Evolutionary conservation across 768 basidiomycete genomes (phyloP).

Genomic region (Collybiopsis confluens): DNA sequence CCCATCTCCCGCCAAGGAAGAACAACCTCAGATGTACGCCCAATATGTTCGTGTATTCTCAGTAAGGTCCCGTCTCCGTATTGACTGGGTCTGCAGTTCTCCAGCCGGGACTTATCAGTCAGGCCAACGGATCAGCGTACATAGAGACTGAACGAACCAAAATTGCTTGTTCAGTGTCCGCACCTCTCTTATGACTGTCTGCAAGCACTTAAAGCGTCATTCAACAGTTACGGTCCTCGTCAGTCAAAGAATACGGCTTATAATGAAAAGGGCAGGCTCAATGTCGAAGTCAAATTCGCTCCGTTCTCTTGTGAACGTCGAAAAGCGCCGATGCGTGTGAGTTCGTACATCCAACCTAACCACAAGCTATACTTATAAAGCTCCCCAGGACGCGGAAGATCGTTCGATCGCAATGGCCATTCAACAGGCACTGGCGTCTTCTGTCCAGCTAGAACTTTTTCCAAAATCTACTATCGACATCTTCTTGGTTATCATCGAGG

Average conservation of each 20-base stretch:
- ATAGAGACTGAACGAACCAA: constrained; percentile 91
- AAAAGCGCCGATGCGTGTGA: constrained; percentile 81
- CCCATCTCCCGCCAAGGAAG: constrained; percentile 44
- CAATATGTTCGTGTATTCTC: constrained; percentile 64
- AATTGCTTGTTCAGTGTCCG: constrained; percentile 94
- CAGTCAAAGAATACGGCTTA: constrained; percentile 79
- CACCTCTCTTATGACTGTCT: constrained; percentile 15
- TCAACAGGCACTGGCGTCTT: constrained; percentile 78
- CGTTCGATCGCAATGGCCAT: constrained; percentile 78
- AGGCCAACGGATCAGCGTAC: constrained; percentile 96
- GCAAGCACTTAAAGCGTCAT: constrained; percentile 10
- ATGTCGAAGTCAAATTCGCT: constrained; percentile 95
- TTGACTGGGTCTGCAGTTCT: constrained; percentile 51
- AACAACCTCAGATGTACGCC: constrained; percentile 62
- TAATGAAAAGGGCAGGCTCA: constrained; percentile 83
- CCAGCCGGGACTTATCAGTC: constrained; percentile 83
- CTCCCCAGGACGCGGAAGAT: constrained; percentile 86
- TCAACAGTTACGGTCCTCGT: constrained; percentile 72
- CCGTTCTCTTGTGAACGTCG: constrained; percentile 84
- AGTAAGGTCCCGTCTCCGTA: constrained; percentile 4
- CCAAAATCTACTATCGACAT: constrained; percentile 94
- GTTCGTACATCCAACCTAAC: constrained; percentile 20
- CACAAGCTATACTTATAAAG: constrained; percentile 16
- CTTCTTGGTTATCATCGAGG: constrained; percentile 84
- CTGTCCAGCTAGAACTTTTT: constrained; percentile 83